Conservation (phyloP, 2,329 filamentous ascomycete species). For the Acrocalymma vagum region DNA sequence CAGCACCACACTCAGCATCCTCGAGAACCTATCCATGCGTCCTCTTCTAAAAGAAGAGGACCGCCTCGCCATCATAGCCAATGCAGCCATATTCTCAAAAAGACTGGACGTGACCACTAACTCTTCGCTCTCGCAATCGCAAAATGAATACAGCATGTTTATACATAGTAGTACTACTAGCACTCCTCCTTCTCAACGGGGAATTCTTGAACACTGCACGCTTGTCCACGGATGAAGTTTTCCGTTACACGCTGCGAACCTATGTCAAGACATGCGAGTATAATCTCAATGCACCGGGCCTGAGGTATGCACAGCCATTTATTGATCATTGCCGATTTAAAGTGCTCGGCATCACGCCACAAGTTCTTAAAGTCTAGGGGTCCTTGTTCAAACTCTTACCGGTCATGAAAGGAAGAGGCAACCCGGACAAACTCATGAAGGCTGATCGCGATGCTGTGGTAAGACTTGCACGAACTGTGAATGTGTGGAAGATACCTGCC, state of each 20-base stretch:
- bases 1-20: slow-evolving; percentile 21
- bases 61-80: slow-evolving; percentile 25
- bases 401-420: too few species aligned
- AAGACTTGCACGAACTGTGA: too few species aligned
- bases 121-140: slow-evolving; percentile 5
- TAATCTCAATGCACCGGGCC: slow-evolving; percentile 11
- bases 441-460: too few species aligned
- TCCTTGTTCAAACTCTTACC: slow-evolving; percentile 13
- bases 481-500: too few species aligned
- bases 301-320: slow-evolving; percentile 14
- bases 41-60: slow-evolving; percentile 19
- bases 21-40: slow-evolving; percentile 22
- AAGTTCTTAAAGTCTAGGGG: slow-evolving; percentile 18
- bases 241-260: slow-evolving; percentile 1
- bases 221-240: background rate
- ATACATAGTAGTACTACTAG: slow-evolving; percentile 18
- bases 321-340: slow-evolving; percentile 24
- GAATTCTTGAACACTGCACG: slow-evolving; percentile 17
- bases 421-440: too few species aligned
- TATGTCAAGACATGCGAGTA: slow-evolving; percentile 12
- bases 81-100: slow-evolving; percentile 18
- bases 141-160: slow-evolving; percentile 20
- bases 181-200: slow-evolving; percentile 23
- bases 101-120: slow-evolving; percentile 13
- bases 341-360: slow-evolving; percentile 6